Evolutionary conservation across 2,329 filamentous ascomycete species (phyloP).

Genomic region (Talaromyces sp.): DNA sequence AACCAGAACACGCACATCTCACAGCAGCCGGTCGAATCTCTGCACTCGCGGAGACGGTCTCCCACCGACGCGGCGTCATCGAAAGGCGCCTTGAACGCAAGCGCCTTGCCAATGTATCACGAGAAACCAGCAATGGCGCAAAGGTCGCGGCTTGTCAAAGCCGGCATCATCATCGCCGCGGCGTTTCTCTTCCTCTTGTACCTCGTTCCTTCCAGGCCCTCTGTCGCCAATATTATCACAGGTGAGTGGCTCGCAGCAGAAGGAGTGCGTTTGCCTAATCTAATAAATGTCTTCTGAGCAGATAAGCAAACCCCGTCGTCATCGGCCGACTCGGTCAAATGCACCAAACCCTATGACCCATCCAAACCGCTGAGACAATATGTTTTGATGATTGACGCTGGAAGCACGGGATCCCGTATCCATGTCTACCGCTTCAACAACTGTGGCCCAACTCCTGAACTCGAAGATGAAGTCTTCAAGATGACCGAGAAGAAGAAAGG

Average conservation of each 20-base stretch:
- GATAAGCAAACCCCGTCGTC: conserved; percentile 10
- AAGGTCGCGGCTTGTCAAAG: conserved; percentile 57
- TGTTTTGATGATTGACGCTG: conserved; percentile 97
- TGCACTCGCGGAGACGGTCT: conserved; percentile 47
- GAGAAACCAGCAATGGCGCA: conserved; percentile 53
- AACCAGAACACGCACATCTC: conserved; percentile 47
- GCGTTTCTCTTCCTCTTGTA: conserved; percentile 55
- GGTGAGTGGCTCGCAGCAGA: conserved; percentile 16
- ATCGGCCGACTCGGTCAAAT: conserved; percentile 62
- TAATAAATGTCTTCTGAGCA: not conserved
- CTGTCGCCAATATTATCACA: conserved; percentile 18
- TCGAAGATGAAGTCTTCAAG: conserved; percentile 88
- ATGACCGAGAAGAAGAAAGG: conserved; percentile 84
- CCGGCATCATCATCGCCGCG: conserved; percentile 55
- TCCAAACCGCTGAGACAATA: conserved; percentile 95
- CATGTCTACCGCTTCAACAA: conserved; percentile 99
- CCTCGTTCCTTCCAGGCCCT: conserved; percentile 39
- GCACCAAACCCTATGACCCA: conserved; percentile 75
- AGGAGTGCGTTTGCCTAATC: not conserved
- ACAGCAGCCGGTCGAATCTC: conserved; percentile 48
- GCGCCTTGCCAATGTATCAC: conserved; percentile 33
- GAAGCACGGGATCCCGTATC: conserved; percentile 94
- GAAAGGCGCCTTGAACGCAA: conserved; percentile 42
- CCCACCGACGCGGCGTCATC: conserved; percentile 45
- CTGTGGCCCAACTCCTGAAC: conserved; percentile 88